Evolutionary conservation across 129 eudicot species (phyloP).

Genomic region (Centella asiatica): DNA sequence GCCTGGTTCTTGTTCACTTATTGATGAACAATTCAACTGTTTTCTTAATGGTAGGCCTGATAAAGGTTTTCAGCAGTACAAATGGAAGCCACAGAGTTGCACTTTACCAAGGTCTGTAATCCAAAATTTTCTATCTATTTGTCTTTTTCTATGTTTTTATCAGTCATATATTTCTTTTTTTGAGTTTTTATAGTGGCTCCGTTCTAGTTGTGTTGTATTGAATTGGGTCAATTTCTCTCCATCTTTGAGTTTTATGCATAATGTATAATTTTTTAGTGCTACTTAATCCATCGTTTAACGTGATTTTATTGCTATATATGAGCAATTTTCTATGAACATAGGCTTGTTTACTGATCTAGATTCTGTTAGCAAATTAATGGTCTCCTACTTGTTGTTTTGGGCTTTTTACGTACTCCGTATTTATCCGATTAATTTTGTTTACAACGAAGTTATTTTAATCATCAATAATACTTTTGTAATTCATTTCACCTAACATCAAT

Average conservation of each 20-base stretch:
- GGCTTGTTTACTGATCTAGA: background rate
- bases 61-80: constrained; percentile 42
- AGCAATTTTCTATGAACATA: too few species aligned
- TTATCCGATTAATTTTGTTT: too few species aligned
- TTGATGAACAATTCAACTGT: constrained; percentile 69
- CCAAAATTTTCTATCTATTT: background rate
- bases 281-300: too few species aligned
- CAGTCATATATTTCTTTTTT: background rate
- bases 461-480: background rate
- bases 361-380: background rate
- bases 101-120: constrained; percentile 53
- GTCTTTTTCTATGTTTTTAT: background rate
- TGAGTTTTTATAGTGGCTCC: too few species aligned
- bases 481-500: background rate
- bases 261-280: background rate
- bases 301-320: too few species aligned
- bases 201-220: too few species aligned
- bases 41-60: constrained; percentile 60
- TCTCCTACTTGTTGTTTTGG: background rate
- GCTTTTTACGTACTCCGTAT: too few species aligned
- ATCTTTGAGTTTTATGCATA: background rate
- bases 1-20: constrained; percentile 64
- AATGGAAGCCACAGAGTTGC: constrained; percentile 70
- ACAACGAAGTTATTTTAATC: too few species aligned
- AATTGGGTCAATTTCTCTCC: background rate